Evolutionary conservation across 306 rosid genomes (phyloP), one percentile per base, ranked within the genome.

Genomic region (Cicer bijugum): DNA sequence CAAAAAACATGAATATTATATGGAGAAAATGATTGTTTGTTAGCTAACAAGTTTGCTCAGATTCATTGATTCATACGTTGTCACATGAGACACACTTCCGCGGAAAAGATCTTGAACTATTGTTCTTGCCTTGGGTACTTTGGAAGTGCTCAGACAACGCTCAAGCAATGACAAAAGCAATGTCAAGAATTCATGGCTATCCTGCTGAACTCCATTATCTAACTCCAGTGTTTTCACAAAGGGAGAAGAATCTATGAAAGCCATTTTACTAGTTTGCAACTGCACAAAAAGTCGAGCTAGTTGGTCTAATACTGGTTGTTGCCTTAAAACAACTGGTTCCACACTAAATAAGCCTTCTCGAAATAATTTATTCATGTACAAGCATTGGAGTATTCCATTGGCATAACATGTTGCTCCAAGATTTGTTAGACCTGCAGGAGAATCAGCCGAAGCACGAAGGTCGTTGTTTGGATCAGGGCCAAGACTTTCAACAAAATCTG

Each of bases 191-290:
- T 94, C 98, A 40, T 94, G 98, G 83, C 97, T 91, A 82, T 94
- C 98, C 84, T 94, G 98, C 75, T 94, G 98, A 78, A 93, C 98
- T 74, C 98, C 98, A 79, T 93, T 93, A 85, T 93, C 98, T 73
- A 94, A 78, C 85, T 94, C 98, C 75, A 94, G 82, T 10, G 96
- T 94, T 81, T 88, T 88, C 23, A 94, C 91, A 82, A 94, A 91
- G 1, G 97, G 97, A 71, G 89, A 88, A 56, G 98, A 94, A 80
- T 94, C 97, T 75, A 94, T 87, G 69, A 84, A 88, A 72, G 96
- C 89, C 92, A 62, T 81, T 79, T 85, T 94, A 85, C 98, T 94
- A 69, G 84, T 75, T 78, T 88, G 92, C 80, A 94, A 71, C 86
- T 86, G 94, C 15, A 82, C 90, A 77, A 94, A 94, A 50, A 94